These are phyloP conservation scores for Gossypium ekmanianum DNA, from an alignment of 345 rosid genomes.

Conservation along the genomic window DNA sequence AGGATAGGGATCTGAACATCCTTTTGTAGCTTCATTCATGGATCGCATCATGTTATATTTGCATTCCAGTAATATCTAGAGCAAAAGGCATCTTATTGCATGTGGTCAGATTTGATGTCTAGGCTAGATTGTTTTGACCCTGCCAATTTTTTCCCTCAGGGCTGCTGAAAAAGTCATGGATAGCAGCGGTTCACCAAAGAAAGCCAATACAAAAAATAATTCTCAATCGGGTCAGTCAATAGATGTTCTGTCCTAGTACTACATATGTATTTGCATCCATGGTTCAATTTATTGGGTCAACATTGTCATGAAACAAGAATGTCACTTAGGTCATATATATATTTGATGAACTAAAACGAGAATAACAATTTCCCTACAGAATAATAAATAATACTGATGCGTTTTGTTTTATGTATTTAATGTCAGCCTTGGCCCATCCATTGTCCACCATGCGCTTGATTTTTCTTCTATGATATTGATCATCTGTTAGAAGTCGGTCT, in stretches of 20 bases:
- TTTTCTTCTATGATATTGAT: background rate
- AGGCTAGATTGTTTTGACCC: background rate
- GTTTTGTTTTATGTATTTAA: background rate
- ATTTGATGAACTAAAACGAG: background rate
- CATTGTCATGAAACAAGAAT: background rate
- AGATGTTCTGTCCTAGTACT: slow-evolving; percentile 7
- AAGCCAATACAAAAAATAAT: slow-evolving; percentile 45
- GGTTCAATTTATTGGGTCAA: background rate
- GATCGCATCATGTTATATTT: background rate
- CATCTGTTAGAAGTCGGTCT: background rate
- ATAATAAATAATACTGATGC: background rate
- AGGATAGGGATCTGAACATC: background rate
- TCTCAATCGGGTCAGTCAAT: slow-evolving; percentile 49
- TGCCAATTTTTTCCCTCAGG: slow-evolving; percentile 31
- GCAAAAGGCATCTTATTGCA: slow-evolving; percentile 1
- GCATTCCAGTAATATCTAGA: background rate
- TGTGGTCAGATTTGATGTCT: slow-evolving; percentile 6
- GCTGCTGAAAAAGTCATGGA: slow-evolving; percentile 64
- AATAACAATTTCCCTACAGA: background rate
- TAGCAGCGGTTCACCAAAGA: slow-evolving; percentile 54
- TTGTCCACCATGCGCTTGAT: background rate
- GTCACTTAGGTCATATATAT: background rate
- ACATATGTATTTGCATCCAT: background rate
- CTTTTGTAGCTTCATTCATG: background rate
- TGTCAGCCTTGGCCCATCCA: background rate